phyloP scores from a whole-genome alignment of 345 rosid species.

The Cardiospermum halicacabum region DNA sequence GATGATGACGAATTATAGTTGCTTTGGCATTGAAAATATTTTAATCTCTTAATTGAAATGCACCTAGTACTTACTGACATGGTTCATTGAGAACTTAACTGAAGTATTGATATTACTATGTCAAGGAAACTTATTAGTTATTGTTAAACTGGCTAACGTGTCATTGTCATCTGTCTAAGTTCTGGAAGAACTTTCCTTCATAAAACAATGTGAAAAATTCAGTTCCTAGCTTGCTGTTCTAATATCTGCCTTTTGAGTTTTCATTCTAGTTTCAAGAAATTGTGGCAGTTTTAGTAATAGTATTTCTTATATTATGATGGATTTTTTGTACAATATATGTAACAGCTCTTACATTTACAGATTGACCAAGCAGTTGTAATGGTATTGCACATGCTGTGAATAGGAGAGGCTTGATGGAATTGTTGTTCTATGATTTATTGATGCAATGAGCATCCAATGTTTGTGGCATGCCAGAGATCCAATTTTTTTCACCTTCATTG shows the following conservation, averaged over 20 bases:
- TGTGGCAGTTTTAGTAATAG: background rate
- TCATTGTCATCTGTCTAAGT: background rate
- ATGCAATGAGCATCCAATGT: conserved; percentile 3
- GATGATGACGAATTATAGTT: background rate
- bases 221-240: background rate
- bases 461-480: conserved; percentile 7
- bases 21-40: background rate
- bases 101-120: background rate
- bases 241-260: background rate
- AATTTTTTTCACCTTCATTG: background rate
- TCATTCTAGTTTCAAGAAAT: background rate
- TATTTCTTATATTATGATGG: background rate
- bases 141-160: background rate
- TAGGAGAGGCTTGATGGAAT: background rate
- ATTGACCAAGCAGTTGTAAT: conserved; percentile 5
- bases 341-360: conserved; percentile 20
- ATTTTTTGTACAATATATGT: background rate
- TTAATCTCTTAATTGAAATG: background rate
- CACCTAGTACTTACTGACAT: background rate
- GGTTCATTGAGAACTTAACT: background rate
- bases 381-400: background rate
- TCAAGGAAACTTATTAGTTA: background rate
- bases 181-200: background rate
- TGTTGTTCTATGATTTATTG: conserved; percentile 4
- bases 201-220: background rate